phyloP scores from a whole-genome alignment of 345 rosid species.

The Syzygium aromaticum region DNA sequence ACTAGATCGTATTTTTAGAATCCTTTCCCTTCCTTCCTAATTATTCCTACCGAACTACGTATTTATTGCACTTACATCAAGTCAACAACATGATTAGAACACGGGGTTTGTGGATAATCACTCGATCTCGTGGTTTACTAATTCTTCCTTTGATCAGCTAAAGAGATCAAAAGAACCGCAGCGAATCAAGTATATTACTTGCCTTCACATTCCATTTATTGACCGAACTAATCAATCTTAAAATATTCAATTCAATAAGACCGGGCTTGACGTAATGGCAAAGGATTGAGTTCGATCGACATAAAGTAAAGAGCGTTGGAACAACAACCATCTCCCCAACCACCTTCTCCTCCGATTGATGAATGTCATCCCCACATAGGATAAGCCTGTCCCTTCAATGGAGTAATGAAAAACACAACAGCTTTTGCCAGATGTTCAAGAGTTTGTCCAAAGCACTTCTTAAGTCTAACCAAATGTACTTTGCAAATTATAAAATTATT shows the following conservation, averaged over 20 bases:
- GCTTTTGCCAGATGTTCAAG: not conserved
- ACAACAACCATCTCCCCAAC: not conserved
- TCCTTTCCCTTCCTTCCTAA: not conserved
- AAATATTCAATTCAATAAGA: not conserved
- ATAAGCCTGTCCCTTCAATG: not conserved
- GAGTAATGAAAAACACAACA: not conserved
- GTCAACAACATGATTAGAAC: not conserved
- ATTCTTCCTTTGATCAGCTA: not conserved
- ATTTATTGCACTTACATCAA: not conserved
- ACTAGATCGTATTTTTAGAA: not conserved
- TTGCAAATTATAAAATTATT: not conserved
- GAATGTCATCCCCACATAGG: not conserved
- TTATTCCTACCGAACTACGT: not conserved
- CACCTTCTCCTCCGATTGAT: not conserved
- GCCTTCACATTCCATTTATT: not conserved
- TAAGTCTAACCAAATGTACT: not conserved
- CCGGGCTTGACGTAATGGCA: not conserved
- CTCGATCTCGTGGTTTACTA: not conserved
- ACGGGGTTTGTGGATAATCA: not conserved
- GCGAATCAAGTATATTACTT: not conserved
- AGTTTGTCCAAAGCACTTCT: not conserved
- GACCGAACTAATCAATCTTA: not conserved
- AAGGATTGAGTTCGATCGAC: not conserved
- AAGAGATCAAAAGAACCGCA: too few relatives aligned
- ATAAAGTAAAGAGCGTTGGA: not conserved